Base-by-base conservation (phyloP, 108 stramenopile genomes). In the Skeletonema tropicum region DNA sequence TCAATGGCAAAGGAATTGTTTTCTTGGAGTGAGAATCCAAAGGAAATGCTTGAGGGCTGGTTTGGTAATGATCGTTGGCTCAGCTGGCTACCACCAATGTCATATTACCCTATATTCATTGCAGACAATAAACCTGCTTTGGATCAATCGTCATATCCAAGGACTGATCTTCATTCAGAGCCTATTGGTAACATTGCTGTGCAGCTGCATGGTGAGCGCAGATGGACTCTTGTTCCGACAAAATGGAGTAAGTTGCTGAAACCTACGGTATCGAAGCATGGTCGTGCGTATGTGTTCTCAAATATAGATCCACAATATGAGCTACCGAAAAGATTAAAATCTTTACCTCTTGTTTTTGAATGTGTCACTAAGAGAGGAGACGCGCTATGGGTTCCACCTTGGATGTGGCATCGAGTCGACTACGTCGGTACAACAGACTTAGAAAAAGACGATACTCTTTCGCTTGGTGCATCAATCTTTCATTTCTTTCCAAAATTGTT, bases 321-420 rank as follows among this genome's bases (percentile, higher is more conserved):
- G 41, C 35, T 75, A 17, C 71, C 83, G 0, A 29, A 65, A 21
- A 42, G 77, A 41, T 62, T 86, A 11, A 15, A 55, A 14, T 64
- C 66, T 3, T 73, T 93, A 3, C 92, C 91, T 13, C 67, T 77
- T 3, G 73, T 74, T 17, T 90, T 89, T 57, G 57, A 74, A 42
- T 80, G 80, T 19, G 63, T 65, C 4, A 93, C 91, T 21, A 19
- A 65, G 11, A 60, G 74, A 10, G 92, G 93, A 3, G 95, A 96
- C 83, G 88, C 86, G 14, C 1, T 96, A 11, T 96, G 87, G 86
- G 78, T 96, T 5, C 93, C 93, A 0, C 86, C 91, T n/a, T 93
- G 92, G 95, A 93, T 89, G 33, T 96, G 93, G 91, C 95, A 96
- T 70, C 87, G 88, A 14, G 88, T 96, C 11, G 91, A 94, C 70